Percentiles rank a stretch among this genome's conserved stretches.
Evolutionary conservation across 768 basidiomycete species (phyloP).

Genomic region (Mycena vulgaris): DNA sequence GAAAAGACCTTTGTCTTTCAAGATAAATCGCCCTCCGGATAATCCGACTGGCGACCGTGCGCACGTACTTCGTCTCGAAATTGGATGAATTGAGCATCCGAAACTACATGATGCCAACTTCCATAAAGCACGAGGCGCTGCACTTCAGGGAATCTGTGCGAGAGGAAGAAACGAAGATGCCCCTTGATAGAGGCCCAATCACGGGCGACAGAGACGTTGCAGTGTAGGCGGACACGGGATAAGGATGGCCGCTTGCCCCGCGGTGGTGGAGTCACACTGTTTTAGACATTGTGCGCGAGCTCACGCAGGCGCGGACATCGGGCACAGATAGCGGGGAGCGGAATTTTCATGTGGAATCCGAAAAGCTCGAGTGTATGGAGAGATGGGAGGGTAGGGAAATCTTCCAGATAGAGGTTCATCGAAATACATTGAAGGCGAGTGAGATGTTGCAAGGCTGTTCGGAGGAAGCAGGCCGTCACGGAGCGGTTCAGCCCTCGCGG

Average conservation of each 20-base stretch:
- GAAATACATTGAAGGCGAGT: too few species aligned
- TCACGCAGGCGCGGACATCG: too few species aligned
- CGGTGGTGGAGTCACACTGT: background rate
- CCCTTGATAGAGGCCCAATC: conserved; percentile 1
- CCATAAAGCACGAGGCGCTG: background rate
- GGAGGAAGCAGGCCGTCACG: too few species aligned
- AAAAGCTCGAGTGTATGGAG: too few species aligned
- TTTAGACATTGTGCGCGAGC: too few species aligned
- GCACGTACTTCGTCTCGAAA: background rate
- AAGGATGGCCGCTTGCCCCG: background rate
- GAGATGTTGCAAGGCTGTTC: too few species aligned
- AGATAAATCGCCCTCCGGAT: background rate
- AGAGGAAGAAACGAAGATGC: conserved; percentile 1
- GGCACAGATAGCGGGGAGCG: too few species aligned
- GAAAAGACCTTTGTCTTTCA: too few species aligned
- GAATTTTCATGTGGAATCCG: too few species aligned
- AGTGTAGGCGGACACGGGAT: background rate
- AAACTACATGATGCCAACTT: background rate
- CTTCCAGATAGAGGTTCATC: too few species aligned
- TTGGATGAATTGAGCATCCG: background rate
- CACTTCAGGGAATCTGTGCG: background rate
- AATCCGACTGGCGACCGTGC: background rate
- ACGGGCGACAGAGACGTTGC: background rate
- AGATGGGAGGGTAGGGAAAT: too few species aligned
- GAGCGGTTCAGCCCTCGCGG: too few species aligned